These are phyloP conservation scores for Starmerella cellae DNA, from an alignment of 805 yeast genomes.

Conservation along the genomic window DNA sequence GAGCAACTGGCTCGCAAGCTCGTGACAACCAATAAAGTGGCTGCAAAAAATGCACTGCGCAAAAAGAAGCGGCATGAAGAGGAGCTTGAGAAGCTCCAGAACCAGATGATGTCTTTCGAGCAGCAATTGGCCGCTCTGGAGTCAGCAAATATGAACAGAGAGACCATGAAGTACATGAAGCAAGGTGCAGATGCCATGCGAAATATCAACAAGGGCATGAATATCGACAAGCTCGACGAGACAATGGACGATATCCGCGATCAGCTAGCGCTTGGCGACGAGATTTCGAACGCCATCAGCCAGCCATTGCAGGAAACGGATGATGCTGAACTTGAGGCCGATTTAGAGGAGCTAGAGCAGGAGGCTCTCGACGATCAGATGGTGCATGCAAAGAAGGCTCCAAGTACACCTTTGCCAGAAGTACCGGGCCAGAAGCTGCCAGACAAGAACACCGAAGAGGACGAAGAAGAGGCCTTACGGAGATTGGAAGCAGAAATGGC, in stretches of 20 bases:
- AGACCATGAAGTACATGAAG: slow-evolving; percentile 97
- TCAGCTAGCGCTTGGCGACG: slow-evolving; percentile 89
- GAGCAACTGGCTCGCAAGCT: slow-evolving; percentile 67
- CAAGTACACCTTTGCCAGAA: slow-evolving; percentile 27
- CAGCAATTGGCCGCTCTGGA: slow-evolving; percentile 83
- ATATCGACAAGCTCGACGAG: slow-evolving; percentile 90
- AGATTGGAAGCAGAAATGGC: slow-evolving; percentile 36
- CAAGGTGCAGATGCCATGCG: slow-evolving; percentile 96
- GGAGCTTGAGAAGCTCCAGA: slow-evolving; percentile 66
- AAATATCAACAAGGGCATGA: slow-evolving; percentile 84
- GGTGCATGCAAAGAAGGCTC: slow-evolving; percentile 35
- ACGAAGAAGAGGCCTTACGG: slow-evolving; percentile 34
- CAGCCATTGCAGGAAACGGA: slow-evolving; percentile 77
- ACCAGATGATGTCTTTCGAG: slow-evolving; percentile 81
- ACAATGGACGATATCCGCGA: slow-evolving; percentile 98
- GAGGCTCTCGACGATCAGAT: slow-evolving; percentile 56
- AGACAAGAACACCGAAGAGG: slow-evolving; percentile 25
- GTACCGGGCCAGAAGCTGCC: slow-evolving; percentile 20
- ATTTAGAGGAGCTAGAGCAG: slow-evolving; percentile 74
- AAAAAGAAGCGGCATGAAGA: slow-evolving; percentile 71
- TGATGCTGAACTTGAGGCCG: slow-evolving; percentile 91
- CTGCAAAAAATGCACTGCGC: slow-evolving; percentile 77
- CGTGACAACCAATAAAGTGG: slow-evolving; percentile 54
- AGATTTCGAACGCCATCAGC: slow-evolving; percentile 89
- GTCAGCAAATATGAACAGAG: slow-evolving; percentile 88